These are phyloP conservation scores for Aristolochia fimbriata DNA, from an alignment of 164 flowering plant species.

Conservation along the genomic window DNA sequence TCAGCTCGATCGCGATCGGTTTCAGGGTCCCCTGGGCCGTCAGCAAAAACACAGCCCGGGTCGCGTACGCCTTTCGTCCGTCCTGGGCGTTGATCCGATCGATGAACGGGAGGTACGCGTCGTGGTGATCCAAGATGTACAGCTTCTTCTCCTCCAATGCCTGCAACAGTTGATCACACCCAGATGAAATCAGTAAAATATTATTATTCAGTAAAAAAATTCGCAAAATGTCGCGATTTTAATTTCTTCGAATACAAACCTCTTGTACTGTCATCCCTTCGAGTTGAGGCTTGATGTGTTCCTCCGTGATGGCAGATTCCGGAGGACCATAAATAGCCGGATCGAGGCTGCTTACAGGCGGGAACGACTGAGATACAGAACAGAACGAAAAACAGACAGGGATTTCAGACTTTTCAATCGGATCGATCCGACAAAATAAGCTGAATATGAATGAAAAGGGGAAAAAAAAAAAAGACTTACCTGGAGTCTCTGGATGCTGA, in stretches of 20 bases:
- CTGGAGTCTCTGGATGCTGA: constrained; percentile 55
- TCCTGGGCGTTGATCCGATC: constrained; percentile 68
- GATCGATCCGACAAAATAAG: too few relatives aligned
- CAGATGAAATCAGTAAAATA: too few relatives aligned
- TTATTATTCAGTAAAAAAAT: too few relatives aligned
- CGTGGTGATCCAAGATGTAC: constrained; percentile 74
- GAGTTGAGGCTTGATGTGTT: constrained; percentile 59
- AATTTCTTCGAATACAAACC: constrained; percentile 44
- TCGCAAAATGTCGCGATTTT: too few relatives aligned
- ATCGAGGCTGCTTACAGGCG: constrained; percentile 79
- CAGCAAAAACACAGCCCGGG: constrained; percentile 73
- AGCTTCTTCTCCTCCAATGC: constrained; percentile 72
- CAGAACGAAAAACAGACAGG: neutral
- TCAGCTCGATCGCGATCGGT: constrained; percentile 95
- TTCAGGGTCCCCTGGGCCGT: constrained; percentile 55
- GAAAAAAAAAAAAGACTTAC: constrained; percentile 4
- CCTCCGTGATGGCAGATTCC: constrained; percentile 78
- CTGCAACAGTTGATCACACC: constrained; percentile 18
- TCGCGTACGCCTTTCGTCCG: constrained; percentile 80
- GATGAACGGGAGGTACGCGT: constrained; percentile 65
- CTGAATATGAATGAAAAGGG: too few relatives aligned
- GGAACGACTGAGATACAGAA: constrained; percentile 30
- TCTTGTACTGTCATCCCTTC: constrained; percentile 76
- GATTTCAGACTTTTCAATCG: neutral
- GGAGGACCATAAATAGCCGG: constrained; percentile 61